Evolutionary conservation across 2,329 filamentous ascomycete species (phyloP).

Genomic region (Madurella mycetomatis): DNA sequence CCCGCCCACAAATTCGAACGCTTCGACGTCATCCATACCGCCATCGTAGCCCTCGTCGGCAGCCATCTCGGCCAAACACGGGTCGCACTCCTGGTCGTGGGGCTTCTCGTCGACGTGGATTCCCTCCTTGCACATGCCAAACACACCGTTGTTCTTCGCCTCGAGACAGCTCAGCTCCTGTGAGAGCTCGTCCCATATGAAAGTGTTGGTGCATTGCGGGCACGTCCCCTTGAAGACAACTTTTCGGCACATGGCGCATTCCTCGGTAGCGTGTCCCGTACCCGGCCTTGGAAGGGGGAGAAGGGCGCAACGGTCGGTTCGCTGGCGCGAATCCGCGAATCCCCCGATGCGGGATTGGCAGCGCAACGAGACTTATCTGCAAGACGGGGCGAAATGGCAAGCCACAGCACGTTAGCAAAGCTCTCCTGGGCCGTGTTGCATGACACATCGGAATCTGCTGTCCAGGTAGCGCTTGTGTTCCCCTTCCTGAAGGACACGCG

Average conservation of each 20-base stretch:
- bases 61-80: conserved; percentile 40
- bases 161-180: conserved; percentile 46
- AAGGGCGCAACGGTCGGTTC: neutral
- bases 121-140: conserved; percentile 41
- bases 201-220: conserved; percentile 37
- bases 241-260: conserved; percentile 43
- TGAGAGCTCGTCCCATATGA: conserved; percentile 42
- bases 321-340: conserved; percentile 1
- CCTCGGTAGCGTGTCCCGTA: neutral
- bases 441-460: neutral
- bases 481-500: neutral
- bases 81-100: conserved; percentile 46
- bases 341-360: neutral
- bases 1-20: conserved; percentile 8
- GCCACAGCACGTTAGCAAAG: neutral
- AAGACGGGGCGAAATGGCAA: neutral
- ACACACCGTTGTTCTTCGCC: conserved; percentile 45
- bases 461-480: neutral
- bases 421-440: neutral
- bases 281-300: neutral
- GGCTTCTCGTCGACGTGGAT: conserved; percentile 40
- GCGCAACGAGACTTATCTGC: neutral
- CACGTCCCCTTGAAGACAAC: conserved; percentile 42
- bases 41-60: conserved; percentile 31
- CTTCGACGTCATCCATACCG: conserved; percentile 8